A percentile compares a stretch with the other conserved stretches of the same genome.
Evolutionary conservation across 305 asterid species (phyloP).

Genomic region (Euphrasia arctica): DNA sequence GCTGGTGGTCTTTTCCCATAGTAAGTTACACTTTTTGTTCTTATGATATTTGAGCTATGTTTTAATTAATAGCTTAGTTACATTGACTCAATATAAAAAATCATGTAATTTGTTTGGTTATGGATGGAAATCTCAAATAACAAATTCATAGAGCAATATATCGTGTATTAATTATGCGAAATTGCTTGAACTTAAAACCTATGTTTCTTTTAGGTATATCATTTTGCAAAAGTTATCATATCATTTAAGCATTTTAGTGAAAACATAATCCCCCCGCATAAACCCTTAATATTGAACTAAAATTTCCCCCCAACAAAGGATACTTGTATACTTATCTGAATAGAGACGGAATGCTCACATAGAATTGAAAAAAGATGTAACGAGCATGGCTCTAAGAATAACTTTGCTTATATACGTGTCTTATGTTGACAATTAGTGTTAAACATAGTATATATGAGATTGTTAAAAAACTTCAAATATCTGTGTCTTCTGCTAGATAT

Average conservation of each 20-base stretch:
- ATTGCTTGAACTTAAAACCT: not conserved
- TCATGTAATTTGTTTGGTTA: not conserved
- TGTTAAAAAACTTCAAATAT: not conserved
- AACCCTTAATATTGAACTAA: not conserved
- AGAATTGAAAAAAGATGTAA: not conserved
- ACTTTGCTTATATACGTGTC: not conserved
- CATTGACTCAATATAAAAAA: not conserved
- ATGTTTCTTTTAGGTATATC: not conserved
- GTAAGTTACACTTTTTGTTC: not conserved
- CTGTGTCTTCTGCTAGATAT: not conserved
- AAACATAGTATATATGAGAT: no score
- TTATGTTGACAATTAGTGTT: not conserved
- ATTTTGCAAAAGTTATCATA: not conserved
- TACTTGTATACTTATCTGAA: not conserved
- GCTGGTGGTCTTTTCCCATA: conserved; percentile 26
- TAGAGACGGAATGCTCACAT: not conserved
- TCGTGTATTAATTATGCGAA: not conserved
- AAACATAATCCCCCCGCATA: not conserved
- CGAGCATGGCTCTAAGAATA: not conserved
- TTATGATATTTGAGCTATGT: not conserved
- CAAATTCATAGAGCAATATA: not conserved
- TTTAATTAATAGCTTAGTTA: not conserved
- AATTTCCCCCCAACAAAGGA: not conserved
- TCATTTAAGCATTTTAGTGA: not conserved
- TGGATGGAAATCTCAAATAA: not conserved